Evolutionary conservation across 2,329 filamentous ascomycete species (phyloP).

Genomic region (Monosporascus sp.): DNA sequence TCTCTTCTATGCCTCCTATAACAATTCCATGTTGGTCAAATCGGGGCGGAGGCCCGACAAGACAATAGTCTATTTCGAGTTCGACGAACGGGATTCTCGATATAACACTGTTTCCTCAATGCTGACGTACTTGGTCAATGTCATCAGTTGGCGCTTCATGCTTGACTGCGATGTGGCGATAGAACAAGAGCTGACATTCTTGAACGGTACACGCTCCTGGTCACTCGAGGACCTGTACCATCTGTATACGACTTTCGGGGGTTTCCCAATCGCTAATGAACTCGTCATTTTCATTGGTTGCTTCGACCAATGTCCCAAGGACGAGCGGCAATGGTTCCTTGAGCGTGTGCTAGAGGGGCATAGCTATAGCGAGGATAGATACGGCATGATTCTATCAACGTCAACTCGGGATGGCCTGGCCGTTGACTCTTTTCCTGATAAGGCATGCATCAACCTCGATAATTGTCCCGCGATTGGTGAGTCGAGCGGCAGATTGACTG

Average conservation of each 20-base stretch:
- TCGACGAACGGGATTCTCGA: slow-evolving; percentile 3
- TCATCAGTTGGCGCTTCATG: slow-evolving; percentile 4
- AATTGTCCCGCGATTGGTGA: not conserved
- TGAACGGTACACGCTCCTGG: not conserved
- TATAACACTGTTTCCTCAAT: slow-evolving; percentile 2
- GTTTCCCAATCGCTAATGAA: not conserved
- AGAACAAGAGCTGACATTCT: not conserved
- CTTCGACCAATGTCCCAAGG: slow-evolving; percentile 5
- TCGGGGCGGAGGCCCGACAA: not conserved
- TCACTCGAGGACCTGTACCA: slow-evolving; percentile 1
- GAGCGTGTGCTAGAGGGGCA: slow-evolving; percentile 2
- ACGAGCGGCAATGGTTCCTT: slow-evolving; percentile 4
- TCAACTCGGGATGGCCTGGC: not conserved
- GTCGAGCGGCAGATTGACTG: not conserved
- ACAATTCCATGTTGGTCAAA: not conserved
- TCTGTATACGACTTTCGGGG: not conserved
- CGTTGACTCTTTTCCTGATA: not conserved
- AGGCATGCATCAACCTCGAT: not conserved
- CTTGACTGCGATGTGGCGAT: not conserved
- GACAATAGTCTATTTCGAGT: slow-evolving; percentile 3
- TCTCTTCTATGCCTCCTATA: slow-evolving; percentile 1
- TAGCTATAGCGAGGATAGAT: not conserved
- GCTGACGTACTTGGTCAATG: slow-evolving; percentile 4
- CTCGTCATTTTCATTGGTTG: slow-evolving; percentile 5
- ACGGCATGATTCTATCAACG: not conserved